These are phyloP conservation scores for Tricholoma matsutake DNA, from an alignment of 768 basidiomycete genomes.

Conservation along the genomic window DNA sequence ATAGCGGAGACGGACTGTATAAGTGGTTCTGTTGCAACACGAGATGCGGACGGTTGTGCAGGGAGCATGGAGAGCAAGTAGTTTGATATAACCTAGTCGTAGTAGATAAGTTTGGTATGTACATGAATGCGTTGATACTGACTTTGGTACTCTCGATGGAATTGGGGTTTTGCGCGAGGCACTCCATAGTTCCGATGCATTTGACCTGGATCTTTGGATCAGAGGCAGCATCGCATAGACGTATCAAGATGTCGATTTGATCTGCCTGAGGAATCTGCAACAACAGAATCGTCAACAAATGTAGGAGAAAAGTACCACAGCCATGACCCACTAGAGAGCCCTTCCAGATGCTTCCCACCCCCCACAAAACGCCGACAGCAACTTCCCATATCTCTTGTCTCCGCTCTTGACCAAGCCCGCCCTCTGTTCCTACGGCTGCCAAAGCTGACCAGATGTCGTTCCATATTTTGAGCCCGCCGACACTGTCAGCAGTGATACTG, in stretches of 20 bases:
- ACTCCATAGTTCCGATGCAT: constrained; percentile 83
- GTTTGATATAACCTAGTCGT: constrained; percentile 51
- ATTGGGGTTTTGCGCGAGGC: constrained; percentile 67
- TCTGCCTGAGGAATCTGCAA: constrained; percentile 54
- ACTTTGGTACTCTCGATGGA: constrained; percentile 68
- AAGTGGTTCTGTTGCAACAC: constrained; percentile 60
- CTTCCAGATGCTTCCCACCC: constrained; percentile 75
- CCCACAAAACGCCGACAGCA: constrained; percentile 84
- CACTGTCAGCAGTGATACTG: constrained; percentile 40
- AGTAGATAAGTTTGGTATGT: not conserved
- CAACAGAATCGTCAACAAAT: not conserved
- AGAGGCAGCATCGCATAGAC: constrained; percentile 53
- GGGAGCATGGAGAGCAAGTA: constrained; percentile 69
- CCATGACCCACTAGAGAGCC: constrained; percentile 51
- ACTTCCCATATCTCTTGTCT: constrained; percentile 76
- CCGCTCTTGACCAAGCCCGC: constrained; percentile 60
- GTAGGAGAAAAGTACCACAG: not conserved
- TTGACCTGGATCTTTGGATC: constrained; percentile 63
- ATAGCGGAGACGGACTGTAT: constrained; percentile 79
- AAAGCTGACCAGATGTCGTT: constrained; percentile 63
- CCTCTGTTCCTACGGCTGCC: constrained; percentile 54
- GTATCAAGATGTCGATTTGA: constrained; percentile 63
- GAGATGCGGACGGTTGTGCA: constrained; percentile 33
- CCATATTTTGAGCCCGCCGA: constrained; percentile 58
- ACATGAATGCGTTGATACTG: constrained; percentile 12